Evolutionary conservation across 2,329 filamentous ascomycete species (phyloP).

Genomic region (Exophiala sp.): DNA sequence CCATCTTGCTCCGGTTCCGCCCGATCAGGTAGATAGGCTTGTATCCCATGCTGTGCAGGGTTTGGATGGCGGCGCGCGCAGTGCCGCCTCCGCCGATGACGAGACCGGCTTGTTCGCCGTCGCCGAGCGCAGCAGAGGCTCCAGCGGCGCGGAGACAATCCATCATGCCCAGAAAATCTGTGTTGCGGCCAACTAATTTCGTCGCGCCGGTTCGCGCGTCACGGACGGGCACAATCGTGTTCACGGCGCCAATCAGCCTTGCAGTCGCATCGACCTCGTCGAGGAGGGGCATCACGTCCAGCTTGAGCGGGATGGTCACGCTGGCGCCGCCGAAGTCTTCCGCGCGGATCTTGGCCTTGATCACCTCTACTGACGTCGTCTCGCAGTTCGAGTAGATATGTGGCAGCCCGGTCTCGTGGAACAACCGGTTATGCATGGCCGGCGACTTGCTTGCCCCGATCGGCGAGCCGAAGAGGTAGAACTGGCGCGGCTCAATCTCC

Average conservation of each 20-base stretch:
- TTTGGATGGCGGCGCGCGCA: conserved; percentile 82
- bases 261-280: conserved; percentile 77
- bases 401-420: conserved; percentile 68
- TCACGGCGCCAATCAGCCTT: conserved; percentile 80
- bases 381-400: conserved; percentile 74
- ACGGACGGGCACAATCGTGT: conserved; percentile 70
- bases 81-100: conserved; percentile 91
- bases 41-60: conserved; percentile 76
- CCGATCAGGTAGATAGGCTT: conserved; percentile 82
- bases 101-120: conserved; percentile 54
- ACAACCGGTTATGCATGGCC: conserved; percentile 81
- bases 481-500: conserved; percentile 66
- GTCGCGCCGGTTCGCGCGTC: conserved; percentile 32
- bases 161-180: conserved; percentile 91
- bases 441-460: conserved; percentile 79
- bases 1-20: conserved; percentile 63
- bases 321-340: conserved; percentile 84
- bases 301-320: conserved; percentile 90
- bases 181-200: conserved; percentile 78
- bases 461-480: conserved; percentile 83
- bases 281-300: conserved; percentile 74
- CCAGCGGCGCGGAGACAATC: conserved; percentile 67
- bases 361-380: conserved; percentile 58
- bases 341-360: conserved; percentile 60
- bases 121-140: conserved; percentile 42